Conservation (phyloP, 257 asterid species). For the Salvia splendens region DNA sequence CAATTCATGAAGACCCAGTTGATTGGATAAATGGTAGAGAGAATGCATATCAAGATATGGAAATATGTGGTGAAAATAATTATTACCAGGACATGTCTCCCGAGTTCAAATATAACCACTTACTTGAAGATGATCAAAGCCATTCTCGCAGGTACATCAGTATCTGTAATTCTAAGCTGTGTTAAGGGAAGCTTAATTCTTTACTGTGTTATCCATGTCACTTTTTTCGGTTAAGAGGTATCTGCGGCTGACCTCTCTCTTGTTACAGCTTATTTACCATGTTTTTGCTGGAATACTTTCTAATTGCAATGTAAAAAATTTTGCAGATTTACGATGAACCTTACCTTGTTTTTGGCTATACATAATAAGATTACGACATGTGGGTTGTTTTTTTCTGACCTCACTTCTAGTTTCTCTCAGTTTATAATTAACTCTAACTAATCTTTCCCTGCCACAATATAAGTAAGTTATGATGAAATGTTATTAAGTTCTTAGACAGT, state of each 20-base stretch:
- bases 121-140: conserved; percentile 48
- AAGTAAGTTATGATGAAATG: background rate
- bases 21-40: conserved; percentile 40
- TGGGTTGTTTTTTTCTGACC: conserved; percentile 5
- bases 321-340: background rate
- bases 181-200: background rate
- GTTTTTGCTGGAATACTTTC: no score
- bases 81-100: conserved; percentile 55
- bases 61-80: conserved; percentile 42
- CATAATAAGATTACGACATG: conserved; percentile 15
- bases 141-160: conserved; percentile 54
- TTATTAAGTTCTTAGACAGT: background rate
- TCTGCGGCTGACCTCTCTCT: no score
- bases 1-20: conserved; percentile 32
- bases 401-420: background rate
- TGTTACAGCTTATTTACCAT: no score
- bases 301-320: no score
- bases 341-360: background rate
- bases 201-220: no score
- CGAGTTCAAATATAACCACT: conserved; percentile 43
- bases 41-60: conserved; percentile 47
- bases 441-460: background rate
- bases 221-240: no score
- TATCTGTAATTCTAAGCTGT: conserved; percentile 13
- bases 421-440: background rate